A percentile compares a stretch with the other conserved stretches of the same genome.
phyloP scores from a whole-genome alignment of 1,284 basidiomycete species.

The Apiotrichum gracile region DNA sequence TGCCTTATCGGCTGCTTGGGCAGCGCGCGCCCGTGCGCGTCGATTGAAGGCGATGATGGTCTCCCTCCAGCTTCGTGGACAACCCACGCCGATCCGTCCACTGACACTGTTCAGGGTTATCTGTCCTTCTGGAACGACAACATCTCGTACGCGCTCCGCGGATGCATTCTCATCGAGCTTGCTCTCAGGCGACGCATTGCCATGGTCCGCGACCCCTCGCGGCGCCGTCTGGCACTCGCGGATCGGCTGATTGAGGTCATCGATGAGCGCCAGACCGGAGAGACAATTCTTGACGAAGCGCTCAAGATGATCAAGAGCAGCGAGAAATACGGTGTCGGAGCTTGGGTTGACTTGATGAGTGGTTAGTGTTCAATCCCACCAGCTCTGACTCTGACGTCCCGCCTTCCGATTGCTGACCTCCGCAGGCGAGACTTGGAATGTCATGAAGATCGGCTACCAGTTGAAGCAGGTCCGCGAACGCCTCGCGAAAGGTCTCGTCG shows the following conservation, averaged over 20 bases:
- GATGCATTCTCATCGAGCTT: slow-evolving; percentile 90
- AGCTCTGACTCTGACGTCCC: not conserved
- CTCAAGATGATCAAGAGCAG: slow-evolving; percentile 79
- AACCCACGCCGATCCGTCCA: no score
- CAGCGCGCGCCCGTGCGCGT: no score
- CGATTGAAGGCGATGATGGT: no score
- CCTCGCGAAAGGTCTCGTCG: slow-evolving; percentile 91
- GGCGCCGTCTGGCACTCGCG: slow-evolving; percentile 66
- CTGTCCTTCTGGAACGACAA: slow-evolving; percentile 98
- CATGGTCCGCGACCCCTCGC: slow-evolving; percentile 73
- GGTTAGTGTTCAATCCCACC: slow-evolving; percentile 56
- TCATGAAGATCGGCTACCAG: slow-evolving; percentile 96
- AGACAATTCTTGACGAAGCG: slow-evolving; percentile 92
- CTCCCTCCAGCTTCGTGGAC: no score
- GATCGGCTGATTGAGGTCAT: slow-evolving; percentile 87
- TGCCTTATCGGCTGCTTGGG: no score
- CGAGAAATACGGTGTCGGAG: slow-evolving; percentile 80
- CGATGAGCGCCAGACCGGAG: slow-evolving; percentile 83
- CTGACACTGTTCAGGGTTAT: slow-evolving; percentile 59
- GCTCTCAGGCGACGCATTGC: slow-evolving; percentile 84
- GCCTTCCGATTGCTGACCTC: not conserved
- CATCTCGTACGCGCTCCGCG: slow-evolving; percentile 89
- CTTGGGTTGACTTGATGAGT: slow-evolving; percentile 87
- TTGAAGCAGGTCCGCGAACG: slow-evolving; percentile 95
- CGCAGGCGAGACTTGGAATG: slow-evolving; percentile 94